Evolutionary conservation across 352 stramenopile species (phyloP), one percentile per base, ranked within the genome.

Genomic region (Globisporangium acanthophoron): DNA sequence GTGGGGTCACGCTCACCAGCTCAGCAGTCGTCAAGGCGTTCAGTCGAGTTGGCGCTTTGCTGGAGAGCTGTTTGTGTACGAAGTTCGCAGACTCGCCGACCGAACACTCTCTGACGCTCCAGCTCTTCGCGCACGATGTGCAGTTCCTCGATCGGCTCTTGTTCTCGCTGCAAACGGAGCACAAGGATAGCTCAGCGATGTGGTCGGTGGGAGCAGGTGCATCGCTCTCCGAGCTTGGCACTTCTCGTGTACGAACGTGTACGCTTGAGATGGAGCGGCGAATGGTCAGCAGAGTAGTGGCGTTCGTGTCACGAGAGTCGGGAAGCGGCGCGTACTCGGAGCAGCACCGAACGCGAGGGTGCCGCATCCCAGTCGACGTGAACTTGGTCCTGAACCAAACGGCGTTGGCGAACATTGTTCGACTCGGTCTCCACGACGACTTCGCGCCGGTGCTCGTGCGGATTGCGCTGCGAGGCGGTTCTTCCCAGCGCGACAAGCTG

Each of bases 111-210:
- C n/a, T 7, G 2, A 62, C 74, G 27, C 59, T 54, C 29, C 29
- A 24, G 21, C 11, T 76, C 13, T 55, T 79, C 9, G 52, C 68
- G 0, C 48, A 64, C 7, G 64, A 82, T 5, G 52, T 81, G 9
- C 71, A 78, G 13, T 80, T 80, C 41, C 16, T 86, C n/a, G 72
- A 83, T 37, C 70, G 78, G 8, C 78, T 85, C 24, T 54, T 88
- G 20, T 70, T 77, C 41, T 69, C 71, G 20, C 50, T 88, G 39
- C 71, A 76, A 35, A 44, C 54, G 48, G 59, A 67, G 39, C 48
- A 39, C 52, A 54, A 37, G 59, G 56, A 51, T 51, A 3, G 33
- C 3, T 40, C 48, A 13, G n/a, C 4, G 13, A 5, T 16, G 16
- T 27, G 24, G 21, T 31, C 27, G 12, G 24, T 39, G 20, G 47